Base-by-base conservation (phyloP, 2,329 filamentous ascomycete species). In the Pseudopithomyces chartarum region DNA sequence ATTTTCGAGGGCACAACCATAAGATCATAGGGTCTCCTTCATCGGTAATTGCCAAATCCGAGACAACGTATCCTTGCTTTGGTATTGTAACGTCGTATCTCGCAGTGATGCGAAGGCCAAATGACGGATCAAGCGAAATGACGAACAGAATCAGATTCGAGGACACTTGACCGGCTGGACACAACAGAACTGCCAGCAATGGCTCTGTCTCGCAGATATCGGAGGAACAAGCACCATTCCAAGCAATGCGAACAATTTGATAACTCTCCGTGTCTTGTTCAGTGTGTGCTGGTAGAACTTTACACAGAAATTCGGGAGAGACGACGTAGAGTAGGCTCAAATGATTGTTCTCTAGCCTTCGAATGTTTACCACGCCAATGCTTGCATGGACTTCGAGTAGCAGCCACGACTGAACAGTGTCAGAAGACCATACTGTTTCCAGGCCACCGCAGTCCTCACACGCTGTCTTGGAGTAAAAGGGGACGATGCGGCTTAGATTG, bases 301-400 rank as follows among this genome's bases (percentile, higher is more conserved):
- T 42, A 15, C 50, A 40, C 11, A 60, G 23, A 8, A 39, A 26
- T n/a, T 58, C 15, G 17, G 46, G 51, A 15, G 59, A 56, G 19
- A 64, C 59, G 39, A 56, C 26, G 33, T 62, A 40, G 13, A 43
- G 38, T 4, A 59, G 17, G 13, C 15, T 26, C 6, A 52, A 53
- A 22, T 17, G 23, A 22, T 47, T 46, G 15, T 26, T 22, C 15
- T 29, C 26, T 15, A 65, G 52, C 10, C 15, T 23, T 38, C 58
- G 56, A 4, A 63, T 29, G n/a, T 57, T 56, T 26, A 65, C 46
- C 8, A 52, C 43, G 6, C 46, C 51, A 26, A 38, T 52, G 10
- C 50, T 26, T 12, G 46, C 11, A 13, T 46, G n/a, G n/a, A 62
- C 60, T 42, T 65, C 54, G 26, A 56, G 20, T 12, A 65, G 50